A percentile compares a stretch with the other conserved stretches of the same genome.
Evolutionary conservation across 2,329 filamentous ascomycete genomes (phyloP).

Genomic region (Reticulascus tulasneorum): DNA sequence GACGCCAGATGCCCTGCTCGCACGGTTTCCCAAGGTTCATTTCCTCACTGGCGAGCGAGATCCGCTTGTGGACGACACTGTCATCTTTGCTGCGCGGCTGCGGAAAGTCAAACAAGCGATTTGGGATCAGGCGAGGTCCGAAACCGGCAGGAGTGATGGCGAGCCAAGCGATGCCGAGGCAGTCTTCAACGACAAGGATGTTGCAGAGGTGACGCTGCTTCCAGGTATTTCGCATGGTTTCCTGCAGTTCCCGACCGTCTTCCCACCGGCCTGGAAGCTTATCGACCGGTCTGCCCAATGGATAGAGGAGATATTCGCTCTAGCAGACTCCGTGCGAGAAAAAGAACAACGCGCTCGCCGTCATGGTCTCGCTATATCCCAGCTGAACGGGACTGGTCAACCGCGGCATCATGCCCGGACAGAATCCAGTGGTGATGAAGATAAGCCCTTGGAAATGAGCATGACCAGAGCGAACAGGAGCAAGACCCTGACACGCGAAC

Average conservation of each 20-base stretch:
- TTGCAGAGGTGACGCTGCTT: conserved; percentile 78
- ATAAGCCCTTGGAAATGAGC: conserved; percentile 76
- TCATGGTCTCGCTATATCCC: neutral
- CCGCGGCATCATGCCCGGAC: conserved; percentile 31
- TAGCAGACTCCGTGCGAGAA: conserved; percentile 36
- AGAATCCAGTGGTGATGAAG: conserved; percentile 74
- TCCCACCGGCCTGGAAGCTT: conserved; percentile 85
- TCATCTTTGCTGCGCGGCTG: conserved; percentile 90
- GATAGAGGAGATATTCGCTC: conserved; percentile 73
- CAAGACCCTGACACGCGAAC: conserved; percentile 15
- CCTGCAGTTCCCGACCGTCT: conserved; percentile 82
- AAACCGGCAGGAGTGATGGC: conserved; percentile 25
- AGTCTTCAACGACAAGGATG: conserved; percentile 67
- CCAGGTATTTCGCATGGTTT: conserved; percentile 93
- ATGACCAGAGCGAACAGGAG: conserved; percentile 41
- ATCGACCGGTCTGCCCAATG: conserved; percentile 75
- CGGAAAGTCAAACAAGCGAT: conserved; percentile 68
- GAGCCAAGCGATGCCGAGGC: conserved; percentile 42
- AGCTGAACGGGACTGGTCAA: conserved; percentile 9
- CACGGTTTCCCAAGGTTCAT: conserved; percentile 88
- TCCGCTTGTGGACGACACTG: conserved; percentile 92
- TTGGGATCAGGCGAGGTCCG: conserved; percentile 20
- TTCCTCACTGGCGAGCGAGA: conserved; percentile 94
- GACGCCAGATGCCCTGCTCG: conserved; percentile 78
- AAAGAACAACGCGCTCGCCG: conserved; percentile 8